Conservation (phyloP, 148 eudicot genomes). For the Linanthus parryae region DNA sequence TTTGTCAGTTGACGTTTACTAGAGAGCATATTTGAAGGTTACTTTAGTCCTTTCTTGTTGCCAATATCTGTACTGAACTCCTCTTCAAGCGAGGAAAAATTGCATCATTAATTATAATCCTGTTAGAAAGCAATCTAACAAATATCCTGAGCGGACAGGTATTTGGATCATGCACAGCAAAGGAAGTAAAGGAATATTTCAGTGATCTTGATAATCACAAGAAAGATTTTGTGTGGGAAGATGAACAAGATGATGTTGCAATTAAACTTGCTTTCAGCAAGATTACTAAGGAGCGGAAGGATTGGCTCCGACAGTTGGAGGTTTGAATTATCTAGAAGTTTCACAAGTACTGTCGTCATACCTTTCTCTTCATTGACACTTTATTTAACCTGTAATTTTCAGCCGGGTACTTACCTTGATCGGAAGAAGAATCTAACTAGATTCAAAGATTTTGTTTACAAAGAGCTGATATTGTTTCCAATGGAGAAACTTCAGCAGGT, state of each 20-base stretch:
- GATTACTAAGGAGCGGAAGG: constrained; percentile 86
- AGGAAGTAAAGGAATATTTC: constrained; percentile 78
- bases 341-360: no score
- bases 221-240: constrained; percentile 63
- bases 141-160: constrained; percentile 33
- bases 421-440: constrained; percentile 45
- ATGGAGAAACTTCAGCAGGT: constrained; percentile 82
- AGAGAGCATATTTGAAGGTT: no score
- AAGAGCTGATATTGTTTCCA: constrained; percentile 79
- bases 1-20: constrained; percentile 6
- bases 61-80: not conserved
- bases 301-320: no score
- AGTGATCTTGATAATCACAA: constrained; percentile 52
- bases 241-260: constrained; percentile 67
- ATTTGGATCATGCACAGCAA: constrained; percentile 70
- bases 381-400: constrained; percentile 18
- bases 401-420: no score
- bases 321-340: no score
- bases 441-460: constrained; percentile 83
- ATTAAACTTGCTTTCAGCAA: constrained; percentile 93
- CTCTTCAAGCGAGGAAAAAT: no score
- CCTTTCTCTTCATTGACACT: not conserved
- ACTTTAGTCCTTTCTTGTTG: not conserved
- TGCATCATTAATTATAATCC: no score
- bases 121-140: not conserved